Conservation (phyloP, 2,329 filamentous ascomycete species). For the Penicillium psychrosexuale region DNA sequence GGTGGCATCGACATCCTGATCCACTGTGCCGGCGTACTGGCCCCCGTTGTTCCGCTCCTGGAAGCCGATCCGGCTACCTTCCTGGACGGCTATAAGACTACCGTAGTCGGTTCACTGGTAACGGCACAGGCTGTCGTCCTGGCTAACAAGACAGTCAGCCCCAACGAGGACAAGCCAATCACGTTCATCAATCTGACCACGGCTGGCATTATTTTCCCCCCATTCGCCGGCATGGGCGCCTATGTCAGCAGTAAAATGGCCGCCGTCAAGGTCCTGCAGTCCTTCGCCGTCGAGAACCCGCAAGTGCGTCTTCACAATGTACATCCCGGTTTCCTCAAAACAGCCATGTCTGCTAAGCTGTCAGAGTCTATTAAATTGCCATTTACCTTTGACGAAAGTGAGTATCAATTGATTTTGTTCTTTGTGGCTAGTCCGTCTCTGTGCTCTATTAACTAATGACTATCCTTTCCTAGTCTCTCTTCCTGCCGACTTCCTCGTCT, state of each 20-base stretch:
- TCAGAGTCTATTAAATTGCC: constrained; percentile 10
- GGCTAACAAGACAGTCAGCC: constrained; percentile 2
- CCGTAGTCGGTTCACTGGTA: constrained; percentile 7
- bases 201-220: constrained; percentile 11
- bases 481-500: constrained; percentile 32
- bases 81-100: constrained; percentile 8
- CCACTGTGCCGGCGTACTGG: constrained; percentile 10
- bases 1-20: constrained; percentile 12
- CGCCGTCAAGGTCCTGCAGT: constrained; percentile 11
- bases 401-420: neutral
- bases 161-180: constrained; percentile 5
- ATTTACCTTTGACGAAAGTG: constrained; percentile 11
- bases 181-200: constrained; percentile 9
- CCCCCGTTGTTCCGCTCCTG: constrained; percentile 8
- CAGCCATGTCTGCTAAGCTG: constrained; percentile 19
- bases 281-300: constrained; percentile 14
- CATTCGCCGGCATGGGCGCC: constrained; percentile 11
- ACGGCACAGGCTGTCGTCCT: constrained; percentile 8
- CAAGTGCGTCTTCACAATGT: constrained; percentile 17
- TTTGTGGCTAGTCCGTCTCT: neutral
- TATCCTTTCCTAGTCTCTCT: constrained; percentile 17
- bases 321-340: constrained; percentile 16
- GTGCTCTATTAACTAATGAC: neutral
- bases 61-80: constrained; percentile 9
- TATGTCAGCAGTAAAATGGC: constrained; percentile 16